Conservation (phyloP, 2,329 filamentous ascomycete species). For the Paramyrothecium sp. region DNA sequence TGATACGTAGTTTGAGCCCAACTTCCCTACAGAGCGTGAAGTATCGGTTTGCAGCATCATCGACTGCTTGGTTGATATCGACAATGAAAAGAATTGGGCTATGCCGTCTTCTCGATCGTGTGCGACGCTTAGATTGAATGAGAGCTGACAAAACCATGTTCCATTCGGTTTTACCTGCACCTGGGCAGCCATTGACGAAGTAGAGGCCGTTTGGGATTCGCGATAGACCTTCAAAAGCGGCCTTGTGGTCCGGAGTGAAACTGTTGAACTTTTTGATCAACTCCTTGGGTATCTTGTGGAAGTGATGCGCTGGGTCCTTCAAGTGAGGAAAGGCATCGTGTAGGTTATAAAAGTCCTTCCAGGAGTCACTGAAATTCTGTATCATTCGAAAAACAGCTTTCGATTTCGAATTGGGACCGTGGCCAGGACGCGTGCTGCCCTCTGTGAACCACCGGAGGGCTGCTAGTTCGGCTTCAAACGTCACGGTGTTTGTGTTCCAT, state of each 20-base stretch:
- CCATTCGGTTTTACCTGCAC: slow-evolving; percentile 47
- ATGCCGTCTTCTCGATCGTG: slow-evolving; percentile 13
- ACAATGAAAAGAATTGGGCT: slow-evolving; percentile 42
- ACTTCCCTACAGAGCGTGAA: slow-evolving; percentile 31
- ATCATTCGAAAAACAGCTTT: slow-evolving; percentile 30
- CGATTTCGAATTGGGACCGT: slow-evolving; percentile 15
- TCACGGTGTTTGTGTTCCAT: slow-evolving; percentile 23
- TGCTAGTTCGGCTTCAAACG: slow-evolving; percentile 30
- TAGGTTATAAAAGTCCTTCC: slow-evolving; percentile 19
- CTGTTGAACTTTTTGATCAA: slow-evolving; percentile 25
- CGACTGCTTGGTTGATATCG: slow-evolving; percentile 46
- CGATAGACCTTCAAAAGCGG: slow-evolving; percentile 30
- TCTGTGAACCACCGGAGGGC: slow-evolving; percentile 23
- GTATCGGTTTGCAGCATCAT: slow-evolving; percentile 44
- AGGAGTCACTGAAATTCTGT: slow-evolving; percentile 21
- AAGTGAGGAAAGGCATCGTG: slow-evolving; percentile 30
- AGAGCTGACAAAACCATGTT: slow-evolving; percentile 39
- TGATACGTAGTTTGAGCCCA: slow-evolving; percentile 29
- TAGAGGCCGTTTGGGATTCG: slow-evolving; percentile 40
- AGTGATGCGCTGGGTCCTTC: slow-evolving; percentile 17
- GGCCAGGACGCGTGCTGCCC: slow-evolving; percentile 12
- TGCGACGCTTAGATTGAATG: slow-evolving; percentile 28
- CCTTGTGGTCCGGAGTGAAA: slow-evolving; percentile 36
- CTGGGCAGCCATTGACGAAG: slow-evolving; percentile 45
- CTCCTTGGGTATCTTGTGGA: slow-evolving; percentile 16